Evolutionary conservation across 2,329 filamentous ascomycete species (phyloP).

Genomic region (Pseudocercospora fijiensis): DNA sequence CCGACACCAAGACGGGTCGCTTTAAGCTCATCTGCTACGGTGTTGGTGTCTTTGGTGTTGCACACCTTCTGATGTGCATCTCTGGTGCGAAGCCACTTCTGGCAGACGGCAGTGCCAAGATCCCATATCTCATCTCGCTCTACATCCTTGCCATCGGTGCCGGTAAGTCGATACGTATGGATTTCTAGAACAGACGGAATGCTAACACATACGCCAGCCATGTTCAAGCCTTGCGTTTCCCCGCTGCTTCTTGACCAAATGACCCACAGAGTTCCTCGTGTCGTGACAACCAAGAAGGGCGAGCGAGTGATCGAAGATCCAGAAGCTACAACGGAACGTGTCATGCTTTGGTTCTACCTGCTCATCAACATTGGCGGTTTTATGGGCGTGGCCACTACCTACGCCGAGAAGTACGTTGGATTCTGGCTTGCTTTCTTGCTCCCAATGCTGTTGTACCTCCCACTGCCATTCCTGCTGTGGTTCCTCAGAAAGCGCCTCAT

Average conservation of each 20-base stretch:
- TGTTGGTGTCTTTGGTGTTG: slow-evolving; percentile 43
- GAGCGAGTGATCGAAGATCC: slow-evolving; percentile 50
- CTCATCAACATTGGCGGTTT: slow-evolving; percentile 64
- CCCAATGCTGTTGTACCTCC: slow-evolving; percentile 61
- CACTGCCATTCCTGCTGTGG: slow-evolving; percentile 38
- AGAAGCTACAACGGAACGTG: slow-evolving; percentile 47
- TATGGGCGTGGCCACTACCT: slow-evolving; percentile 35
- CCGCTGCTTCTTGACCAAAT: slow-evolving; percentile 52
- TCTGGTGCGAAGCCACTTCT: slow-evolving; percentile 32
- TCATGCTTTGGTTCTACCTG: slow-evolving; percentile 64
- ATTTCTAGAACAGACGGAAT: slow-evolving; percentile 37
- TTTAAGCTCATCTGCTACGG: slow-evolving; percentile 42
- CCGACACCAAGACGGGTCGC: slow-evolving; percentile 46
- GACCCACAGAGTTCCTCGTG: slow-evolving; percentile 40
- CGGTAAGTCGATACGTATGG: slow-evolving; percentile 52
- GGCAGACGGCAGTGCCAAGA: slow-evolving; percentile 39
- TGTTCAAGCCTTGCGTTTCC: slow-evolving; percentile 73
- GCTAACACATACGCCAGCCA: slow-evolving; percentile 10
- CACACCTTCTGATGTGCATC: slow-evolving; percentile 37
- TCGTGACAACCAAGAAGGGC: slow-evolving; percentile 43
- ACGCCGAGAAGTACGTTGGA: slow-evolving; percentile 64
- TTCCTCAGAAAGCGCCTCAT: slow-evolving; percentile 33
- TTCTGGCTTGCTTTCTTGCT: slow-evolving; percentile 66
- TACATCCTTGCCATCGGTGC: slow-evolving; percentile 43
- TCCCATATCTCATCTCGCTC: slow-evolving; percentile 45